phyloP scores from a whole-genome alignment of 345 rosid species.

The Acer saccharum region DNA sequence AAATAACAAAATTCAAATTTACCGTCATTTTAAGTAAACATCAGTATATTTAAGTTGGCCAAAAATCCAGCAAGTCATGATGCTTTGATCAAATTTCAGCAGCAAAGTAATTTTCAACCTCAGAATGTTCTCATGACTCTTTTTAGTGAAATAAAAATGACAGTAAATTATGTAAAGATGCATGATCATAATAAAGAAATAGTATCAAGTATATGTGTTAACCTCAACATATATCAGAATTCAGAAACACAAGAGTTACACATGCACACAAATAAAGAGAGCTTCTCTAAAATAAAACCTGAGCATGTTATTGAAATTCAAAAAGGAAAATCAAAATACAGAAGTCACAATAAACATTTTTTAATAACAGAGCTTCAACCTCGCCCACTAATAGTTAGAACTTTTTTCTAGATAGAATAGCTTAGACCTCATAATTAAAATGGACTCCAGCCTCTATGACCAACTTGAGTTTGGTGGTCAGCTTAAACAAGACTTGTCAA shows the following conservation, averaged over 20 bases:
- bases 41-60: background rate
- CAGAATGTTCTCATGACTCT: background rate
- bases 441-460: background rate
- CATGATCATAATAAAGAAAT: background rate
- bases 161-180: background rate
- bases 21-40: background rate
- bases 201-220: background rate
- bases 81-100: background rate
- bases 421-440: background rate
- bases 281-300: background rate
- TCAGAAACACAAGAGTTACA: background rate
- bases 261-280: background rate
- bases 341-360: background rate
- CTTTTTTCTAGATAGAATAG: background rate
- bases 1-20: conserved; percentile 9
- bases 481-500: background rate
- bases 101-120: background rate
- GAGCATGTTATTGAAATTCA: background rate
- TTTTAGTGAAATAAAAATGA: background rate
- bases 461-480: background rate
- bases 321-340: background rate
- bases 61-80: background rate
- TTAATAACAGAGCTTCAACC: background rate
- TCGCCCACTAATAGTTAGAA: background rate
- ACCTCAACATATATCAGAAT: background rate